Evolutionary conservation across 1,284 basidiomycete species (phyloP), one percentile per base, ranked within the genome.

Genomic region (Wallemia ichthyophaga): DNA sequence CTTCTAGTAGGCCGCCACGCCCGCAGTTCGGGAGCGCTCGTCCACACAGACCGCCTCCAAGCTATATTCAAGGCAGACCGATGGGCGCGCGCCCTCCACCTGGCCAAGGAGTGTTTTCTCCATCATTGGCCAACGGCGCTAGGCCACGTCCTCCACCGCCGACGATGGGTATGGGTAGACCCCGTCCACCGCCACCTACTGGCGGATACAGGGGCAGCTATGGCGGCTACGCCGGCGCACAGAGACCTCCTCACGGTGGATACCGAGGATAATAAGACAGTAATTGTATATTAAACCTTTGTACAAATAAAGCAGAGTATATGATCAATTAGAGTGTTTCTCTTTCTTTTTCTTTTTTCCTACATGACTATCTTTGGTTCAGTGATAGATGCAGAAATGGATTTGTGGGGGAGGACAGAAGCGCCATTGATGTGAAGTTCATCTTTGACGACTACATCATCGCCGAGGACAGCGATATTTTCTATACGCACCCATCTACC

Each of bases 381-480:
- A 25, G 55, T 56, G n/a, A 56, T 56, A 19, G 25, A 26, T 26
- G 19, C 24, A 11, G 55, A 56, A 27, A 65, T 59, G 54, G 58
- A 61, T 70, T 74, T 74, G 69, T 74, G 73, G 15, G 73, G 73
- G 60, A 74, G 65, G 37, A 74, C 73, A 1, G 70, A 71, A 23
- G 73, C 74, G 48, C 74, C 74, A 64, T 73, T 73, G 62, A 74
- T 68, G 62, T 71, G 72, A 19, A 75, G 64, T 65, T 75, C 74
- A 63, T 75, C 74, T 69, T 74, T 74, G 70, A 75, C 72, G 58
- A 69, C 69, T 33, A 74, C 73, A 60, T 75, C 74, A 64, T 75
- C 74, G 37, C 74, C 74, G 27, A 75, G 66, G 11, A 75, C 73
- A 55, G 71, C 72, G 61, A 73, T 73, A 65, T 73, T 73, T 62